Evolutionary conservation across 768 basidiomycete genomes (phyloP), one percentile per base, ranked within the genome.

Genomic region (Coprinopsis cinerea): DNA sequence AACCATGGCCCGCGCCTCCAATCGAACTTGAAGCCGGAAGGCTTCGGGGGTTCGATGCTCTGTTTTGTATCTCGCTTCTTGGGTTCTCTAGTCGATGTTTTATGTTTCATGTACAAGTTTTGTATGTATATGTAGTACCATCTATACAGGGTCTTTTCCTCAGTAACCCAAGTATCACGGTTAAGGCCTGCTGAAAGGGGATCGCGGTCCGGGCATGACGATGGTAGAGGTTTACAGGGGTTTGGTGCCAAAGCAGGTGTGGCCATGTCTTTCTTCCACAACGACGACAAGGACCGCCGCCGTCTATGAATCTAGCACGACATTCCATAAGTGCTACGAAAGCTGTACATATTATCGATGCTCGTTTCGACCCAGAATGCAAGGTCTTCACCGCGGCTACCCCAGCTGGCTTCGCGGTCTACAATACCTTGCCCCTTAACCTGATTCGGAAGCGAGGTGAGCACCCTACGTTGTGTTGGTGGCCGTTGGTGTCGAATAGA

Each of bases 361-460:
- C 82, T 51, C 79, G 79, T 53, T 89, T 92, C 59, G 88, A 92
- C 59, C 67, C 83, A n/a, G 86, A 88, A 57, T 83, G 78, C 59
- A 73, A 76, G 55, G 85, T 92, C 64, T 92, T 92, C 68, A 88
- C 91, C 0, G 73, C 81, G 17, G 76, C 86, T 3, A 90, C 88
- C 4, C 83, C 83, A 22, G 81, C 79, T 52, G 90, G 90, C 49
- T 92, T 91, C 61, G 89, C 88, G 6, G 78, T 92, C 24, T 92
- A 92, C 66, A 81, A 76, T 52, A 70, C 86, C 52, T 82, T 75
- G 62, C 90, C 90, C 18, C 75, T 92, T 47, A 75, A 78, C 60
- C 76, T 92, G 51, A 72, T 92, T 59, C 81, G 85, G 64, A 90
- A 85, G 71, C 83, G 85, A 70, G 91, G 90, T 88, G 71, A 44